phyloP scores from a whole-genome alignment of 371 early-diverging fungal genomes.

The Encephalitozoon hellem region DNA sequence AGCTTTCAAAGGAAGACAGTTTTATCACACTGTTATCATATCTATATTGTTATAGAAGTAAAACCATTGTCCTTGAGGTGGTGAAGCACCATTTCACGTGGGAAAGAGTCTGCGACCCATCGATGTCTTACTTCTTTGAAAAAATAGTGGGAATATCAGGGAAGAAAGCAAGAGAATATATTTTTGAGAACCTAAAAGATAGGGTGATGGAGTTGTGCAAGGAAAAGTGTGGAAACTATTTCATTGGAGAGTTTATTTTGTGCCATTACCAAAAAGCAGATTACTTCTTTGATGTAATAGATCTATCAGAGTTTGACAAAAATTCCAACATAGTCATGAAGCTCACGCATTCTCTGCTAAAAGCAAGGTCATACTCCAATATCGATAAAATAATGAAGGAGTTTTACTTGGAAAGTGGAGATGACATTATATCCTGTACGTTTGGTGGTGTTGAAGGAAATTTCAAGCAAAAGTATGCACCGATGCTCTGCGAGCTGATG shows the following conservation, averaged over 20 bases:
- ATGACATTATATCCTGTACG: constrained; percentile 9
- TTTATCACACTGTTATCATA: constrained; percentile 27
- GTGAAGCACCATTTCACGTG: background rate
- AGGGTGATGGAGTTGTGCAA: constrained; percentile 26
- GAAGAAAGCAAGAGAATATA: constrained; percentile 12
- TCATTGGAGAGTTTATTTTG: constrained; percentile 44
- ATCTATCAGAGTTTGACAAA: background rate
- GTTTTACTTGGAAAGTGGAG: constrained; percentile 2
- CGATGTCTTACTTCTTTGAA: constrained; percentile 50
- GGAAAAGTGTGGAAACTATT: constrained; percentile 44
- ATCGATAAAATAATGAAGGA: background rate
- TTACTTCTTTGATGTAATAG: background rate
- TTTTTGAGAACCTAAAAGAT: constrained; percentile 38
- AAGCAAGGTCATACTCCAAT: background rate
- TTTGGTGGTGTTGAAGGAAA: background rate
- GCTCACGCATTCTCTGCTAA: background rate
- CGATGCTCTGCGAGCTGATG: constrained; percentile 15
- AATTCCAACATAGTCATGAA: constrained; percentile 45
- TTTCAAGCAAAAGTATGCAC: constrained; percentile 25
- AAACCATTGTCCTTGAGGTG: constrained; percentile 1
- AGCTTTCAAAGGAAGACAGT: constrained; percentile 7
- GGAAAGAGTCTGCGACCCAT: constrained; percentile 10
- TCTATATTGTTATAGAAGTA: constrained; percentile 9
- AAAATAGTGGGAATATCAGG: constrained; percentile 27
- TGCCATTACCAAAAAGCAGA: constrained; percentile 10